These are phyloP conservation scores for Leptographium lundbergii DNA, from an alignment of 2,329 filamentous ascomycete species.

Conservation along the genomic window DNA sequence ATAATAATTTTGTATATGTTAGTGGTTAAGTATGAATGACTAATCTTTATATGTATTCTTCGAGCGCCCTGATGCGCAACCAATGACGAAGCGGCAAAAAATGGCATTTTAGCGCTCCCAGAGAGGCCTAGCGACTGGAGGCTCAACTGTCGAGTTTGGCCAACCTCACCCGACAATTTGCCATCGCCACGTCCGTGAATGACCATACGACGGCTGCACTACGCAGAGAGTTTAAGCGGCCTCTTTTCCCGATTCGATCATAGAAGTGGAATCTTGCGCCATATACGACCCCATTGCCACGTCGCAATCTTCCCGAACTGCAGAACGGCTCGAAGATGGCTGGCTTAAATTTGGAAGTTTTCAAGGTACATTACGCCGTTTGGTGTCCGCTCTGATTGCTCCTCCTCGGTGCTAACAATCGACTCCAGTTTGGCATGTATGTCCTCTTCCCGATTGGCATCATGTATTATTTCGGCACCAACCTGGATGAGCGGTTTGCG, in stretches of 20 bases:
- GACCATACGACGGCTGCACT: background rate
- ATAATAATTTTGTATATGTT: background rate
- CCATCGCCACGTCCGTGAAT: background rate
- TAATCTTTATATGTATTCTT: background rate
- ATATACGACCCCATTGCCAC: background rate
- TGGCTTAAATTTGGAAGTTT: slow-evolving; percentile 83
- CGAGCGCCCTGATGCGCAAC: background rate
- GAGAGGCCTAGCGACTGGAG: background rate
- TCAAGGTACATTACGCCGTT: slow-evolving; percentile 53
- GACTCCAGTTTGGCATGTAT: slow-evolving; percentile 75
- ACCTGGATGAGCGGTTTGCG: slow-evolving; percentile 82
- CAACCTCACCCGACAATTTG: background rate
- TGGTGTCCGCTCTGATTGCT: background rate
- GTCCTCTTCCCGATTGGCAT: slow-evolving; percentile 97
- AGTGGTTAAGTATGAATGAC: background rate
- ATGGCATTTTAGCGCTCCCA: background rate
- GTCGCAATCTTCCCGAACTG: background rate
- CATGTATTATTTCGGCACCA: slow-evolving; percentile 99
- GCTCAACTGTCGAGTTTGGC: background rate
- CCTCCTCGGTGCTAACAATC: background rate
- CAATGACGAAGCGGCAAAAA: background rate
- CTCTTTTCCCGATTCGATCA: background rate
- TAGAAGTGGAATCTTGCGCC: background rate
- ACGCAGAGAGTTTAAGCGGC: background rate
- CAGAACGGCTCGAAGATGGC: slow-evolving; percentile 39